A percentile compares a stretch with the other conserved stretches of the same genome.
Evolutionary conservation across 345 rosid genomes (phyloP).

Genomic region (Arabidopsis arenosa): DNA sequence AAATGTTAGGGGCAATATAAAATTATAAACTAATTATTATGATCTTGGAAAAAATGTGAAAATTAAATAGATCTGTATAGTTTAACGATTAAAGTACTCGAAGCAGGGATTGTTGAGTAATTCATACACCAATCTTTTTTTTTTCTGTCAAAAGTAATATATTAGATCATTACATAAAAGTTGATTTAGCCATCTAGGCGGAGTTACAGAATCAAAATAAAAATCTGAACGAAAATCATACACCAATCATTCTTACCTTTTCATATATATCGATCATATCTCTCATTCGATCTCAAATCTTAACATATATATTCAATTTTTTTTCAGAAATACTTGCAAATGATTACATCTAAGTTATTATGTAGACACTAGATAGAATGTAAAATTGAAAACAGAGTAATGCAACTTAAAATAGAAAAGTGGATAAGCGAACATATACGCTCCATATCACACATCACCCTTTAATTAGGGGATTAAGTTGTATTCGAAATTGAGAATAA

Average conservation of each 20-base stretch:
- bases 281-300: not conserved
- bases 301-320: not conserved
- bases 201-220: no score
- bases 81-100: not conserved
- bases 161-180: no score
- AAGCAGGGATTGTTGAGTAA: not conserved
- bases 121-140: not conserved
- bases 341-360: not conserved
- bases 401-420: not conserved
- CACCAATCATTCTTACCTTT: not conserved
- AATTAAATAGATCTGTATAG: not conserved
- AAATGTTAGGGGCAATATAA: not conserved
- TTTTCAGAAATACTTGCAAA: not conserved
- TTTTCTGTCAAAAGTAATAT: no score
- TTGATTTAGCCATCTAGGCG: no score
- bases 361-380: not conserved
- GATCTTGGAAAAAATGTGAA: not conserved
- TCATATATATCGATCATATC: not conserved
- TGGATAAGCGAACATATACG: not conserved
- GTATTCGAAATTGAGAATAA: not conserved
- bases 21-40: not conserved
- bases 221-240: not conserved
- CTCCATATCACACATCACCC: not conserved
- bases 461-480: not conserved
- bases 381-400: not conserved